Conservation (phyloP, 148 eudicot genomes). For the Limonium bicolor region DNA sequence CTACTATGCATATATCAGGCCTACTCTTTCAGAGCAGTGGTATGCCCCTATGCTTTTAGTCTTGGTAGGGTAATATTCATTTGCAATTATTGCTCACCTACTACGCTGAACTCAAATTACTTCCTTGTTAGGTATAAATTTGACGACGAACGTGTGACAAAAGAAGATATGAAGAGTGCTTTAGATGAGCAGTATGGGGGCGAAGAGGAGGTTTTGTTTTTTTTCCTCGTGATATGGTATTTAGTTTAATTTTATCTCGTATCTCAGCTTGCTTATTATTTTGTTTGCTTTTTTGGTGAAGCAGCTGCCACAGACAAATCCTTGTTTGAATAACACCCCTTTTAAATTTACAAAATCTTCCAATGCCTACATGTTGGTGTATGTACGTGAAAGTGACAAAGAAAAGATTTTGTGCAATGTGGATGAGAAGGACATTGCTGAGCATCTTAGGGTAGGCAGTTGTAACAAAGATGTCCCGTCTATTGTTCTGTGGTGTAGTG, state of each 20-base stretch:
- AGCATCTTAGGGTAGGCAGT: conserved; percentile 63
- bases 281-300: not conserved
- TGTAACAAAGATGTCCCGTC: no score
- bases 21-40: no score
- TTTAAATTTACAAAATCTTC: conserved; percentile 88
- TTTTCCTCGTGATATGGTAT: not conserved
- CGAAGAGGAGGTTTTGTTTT: conserved; percentile 67
- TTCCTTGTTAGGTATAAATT: conserved; percentile 58
- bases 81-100: conserved; percentile 69
- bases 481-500: not conserved
- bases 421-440: no score
- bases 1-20: no score
- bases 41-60: no score
- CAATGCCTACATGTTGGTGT: conserved; percentile 95
- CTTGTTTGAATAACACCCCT: conserved; percentile 78
- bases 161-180: no score
- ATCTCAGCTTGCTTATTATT: conserved; percentile 4
- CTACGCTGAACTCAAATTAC: conserved; percentile 26
- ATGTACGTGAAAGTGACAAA: conserved; percentile 79
- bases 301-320: conserved; percentile 78
- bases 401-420: conserved; percentile 73
- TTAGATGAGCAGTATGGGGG: no score
- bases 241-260: not conserved
- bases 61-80: no score
- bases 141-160: no score